Conservation (phyloP, 192 early-diverging fungal genomes). For the Umbelopsis vinacea region DNA sequence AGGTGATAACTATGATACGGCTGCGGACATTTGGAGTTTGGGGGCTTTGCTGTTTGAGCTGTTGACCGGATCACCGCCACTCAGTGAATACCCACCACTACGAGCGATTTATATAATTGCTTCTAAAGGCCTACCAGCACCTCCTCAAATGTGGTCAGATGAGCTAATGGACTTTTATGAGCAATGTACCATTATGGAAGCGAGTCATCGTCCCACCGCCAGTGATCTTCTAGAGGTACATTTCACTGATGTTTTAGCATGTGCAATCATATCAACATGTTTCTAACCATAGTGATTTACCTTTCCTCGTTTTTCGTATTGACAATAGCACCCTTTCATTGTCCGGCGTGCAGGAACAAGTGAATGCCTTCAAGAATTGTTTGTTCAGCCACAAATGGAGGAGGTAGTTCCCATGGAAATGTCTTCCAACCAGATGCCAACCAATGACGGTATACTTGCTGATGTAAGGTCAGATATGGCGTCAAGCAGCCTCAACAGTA, state of each 20-base stretch:
- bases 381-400: not conserved
- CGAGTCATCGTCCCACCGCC: slow-evolving; percentile 68
- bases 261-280: not conserved
- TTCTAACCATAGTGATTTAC: not conserved
- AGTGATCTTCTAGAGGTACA: slow-evolving; percentile 20
- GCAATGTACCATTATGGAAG: slow-evolving; percentile 69
- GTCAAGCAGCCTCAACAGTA: not conserved
- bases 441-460: no score
- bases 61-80: slow-evolving; percentile 91
- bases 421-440: no score
- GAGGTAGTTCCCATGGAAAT: no score
- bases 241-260: no score
- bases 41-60: slow-evolving; percentile 94
- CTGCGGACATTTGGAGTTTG: slow-evolving; percentile 89
- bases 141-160: slow-evolving; percentile 61
- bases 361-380: not conserved
- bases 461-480: no score
- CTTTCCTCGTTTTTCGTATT: not conserved
- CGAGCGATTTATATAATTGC: slow-evolving; percentile 28
- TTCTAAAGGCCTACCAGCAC: not conserved
- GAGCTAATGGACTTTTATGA: slow-evolving; percentile 74
- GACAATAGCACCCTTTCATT: slow-evolving; percentile 16
- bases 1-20: slow-evolving; percentile 83
- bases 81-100: slow-evolving; percentile 72
- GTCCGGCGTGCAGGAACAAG: not conserved